These are phyloP conservation scores for Boechera retrofracta DNA, from an alignment of 345 rosid species.

Conservation along the genomic window DNA sequence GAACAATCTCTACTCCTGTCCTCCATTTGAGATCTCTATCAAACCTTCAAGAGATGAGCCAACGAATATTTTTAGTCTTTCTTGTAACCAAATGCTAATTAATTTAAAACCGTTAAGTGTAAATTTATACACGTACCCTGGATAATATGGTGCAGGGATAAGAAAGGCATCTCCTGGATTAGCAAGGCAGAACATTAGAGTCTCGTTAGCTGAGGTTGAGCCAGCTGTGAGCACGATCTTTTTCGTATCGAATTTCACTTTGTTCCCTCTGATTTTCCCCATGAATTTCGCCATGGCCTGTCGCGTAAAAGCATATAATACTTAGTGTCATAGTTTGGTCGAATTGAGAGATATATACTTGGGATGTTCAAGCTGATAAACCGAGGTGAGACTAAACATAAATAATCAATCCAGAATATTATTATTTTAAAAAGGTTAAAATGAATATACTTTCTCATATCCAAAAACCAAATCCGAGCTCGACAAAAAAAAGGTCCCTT, in stretches of 20 bases:
- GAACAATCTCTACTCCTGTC: slow-evolving; percentile 67
- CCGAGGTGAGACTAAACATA: no score
- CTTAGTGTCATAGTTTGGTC: not conserved
- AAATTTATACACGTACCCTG: slow-evolving; percentile 58
- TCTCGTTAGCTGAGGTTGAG: slow-evolving; percentile 91
- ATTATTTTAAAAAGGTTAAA: not conserved
- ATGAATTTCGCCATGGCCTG: slow-evolving; percentile 74
- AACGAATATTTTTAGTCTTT: slow-evolving; percentile 12
- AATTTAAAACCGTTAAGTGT: not conserved
- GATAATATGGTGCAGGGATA: slow-evolving; percentile 88
- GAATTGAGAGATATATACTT: not conserved
- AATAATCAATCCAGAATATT: no score
- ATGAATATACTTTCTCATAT: not conserved
- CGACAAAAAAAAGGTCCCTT: no score
- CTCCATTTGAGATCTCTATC: slow-evolving; percentile 91
- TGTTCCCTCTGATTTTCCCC: slow-evolving; percentile 69
- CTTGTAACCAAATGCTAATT: not conserved
- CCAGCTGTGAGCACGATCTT: slow-evolving; percentile 88
- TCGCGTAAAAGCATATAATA: not conserved
- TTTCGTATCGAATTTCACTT: slow-evolving; percentile 64
- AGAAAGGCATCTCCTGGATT: slow-evolving; percentile 90
- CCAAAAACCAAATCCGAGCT: not conserved
- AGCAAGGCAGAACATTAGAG: slow-evolving; percentile 84
- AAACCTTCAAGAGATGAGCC: slow-evolving; percentile 50
- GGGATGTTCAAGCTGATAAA: no score